Conservation (phyloP, 1,284 basidiomycete genomes). For the Rhodotorula sp. region DNA sequence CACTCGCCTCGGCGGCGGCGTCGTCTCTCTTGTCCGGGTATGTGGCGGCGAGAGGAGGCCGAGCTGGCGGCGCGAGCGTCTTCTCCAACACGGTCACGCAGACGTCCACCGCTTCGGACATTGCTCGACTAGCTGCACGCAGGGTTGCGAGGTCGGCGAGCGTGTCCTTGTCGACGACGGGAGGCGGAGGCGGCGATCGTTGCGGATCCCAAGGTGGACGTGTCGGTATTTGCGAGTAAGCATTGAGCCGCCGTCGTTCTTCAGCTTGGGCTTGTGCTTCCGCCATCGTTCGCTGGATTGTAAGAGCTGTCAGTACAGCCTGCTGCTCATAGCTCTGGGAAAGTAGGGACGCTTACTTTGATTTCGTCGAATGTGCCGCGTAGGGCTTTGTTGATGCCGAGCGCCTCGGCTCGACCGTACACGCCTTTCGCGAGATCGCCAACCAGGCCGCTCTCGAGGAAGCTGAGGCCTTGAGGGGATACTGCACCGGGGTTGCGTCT, state of each 20-base stretch:
- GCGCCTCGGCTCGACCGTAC: constrained; percentile 41
- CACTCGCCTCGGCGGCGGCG: neutral
- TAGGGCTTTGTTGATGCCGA: constrained; percentile 44
- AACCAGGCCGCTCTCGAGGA: constrained; percentile 26
- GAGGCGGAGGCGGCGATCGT: constrained; percentile 10
- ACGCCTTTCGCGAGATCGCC: constrained; percentile 42
- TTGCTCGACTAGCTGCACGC: constrained; percentile 14
- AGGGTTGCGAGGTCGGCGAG: constrained; percentile 26
- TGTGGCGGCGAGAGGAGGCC: neutral
- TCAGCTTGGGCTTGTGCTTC: constrained; percentile 38
- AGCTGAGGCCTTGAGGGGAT: constrained; percentile 6
- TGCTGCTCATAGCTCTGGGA: too few relatives aligned
- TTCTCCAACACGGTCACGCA: constrained; percentile 35
- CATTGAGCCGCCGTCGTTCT: constrained; percentile 9
- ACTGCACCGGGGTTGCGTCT: neutral
- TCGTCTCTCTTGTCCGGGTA: too few relatives aligned
- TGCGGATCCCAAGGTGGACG: constrained; percentile 33
- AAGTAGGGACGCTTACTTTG: constrained; percentile 18
- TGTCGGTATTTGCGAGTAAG: constrained; percentile 37
- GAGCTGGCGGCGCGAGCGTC: constrained; percentile 6
- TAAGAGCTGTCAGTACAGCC: neutral
- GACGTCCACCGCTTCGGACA: constrained; percentile 38
- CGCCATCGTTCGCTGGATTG: constrained; percentile 18
- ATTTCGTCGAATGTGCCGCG: constrained; percentile 40
- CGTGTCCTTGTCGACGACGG: constrained; percentile 24